A percentile compares a stretch with the other conserved stretches of the same genome.
Evolutionary conservation across 148 eudicot species (phyloP).

Genomic region (Arbutus unedo): DNA sequence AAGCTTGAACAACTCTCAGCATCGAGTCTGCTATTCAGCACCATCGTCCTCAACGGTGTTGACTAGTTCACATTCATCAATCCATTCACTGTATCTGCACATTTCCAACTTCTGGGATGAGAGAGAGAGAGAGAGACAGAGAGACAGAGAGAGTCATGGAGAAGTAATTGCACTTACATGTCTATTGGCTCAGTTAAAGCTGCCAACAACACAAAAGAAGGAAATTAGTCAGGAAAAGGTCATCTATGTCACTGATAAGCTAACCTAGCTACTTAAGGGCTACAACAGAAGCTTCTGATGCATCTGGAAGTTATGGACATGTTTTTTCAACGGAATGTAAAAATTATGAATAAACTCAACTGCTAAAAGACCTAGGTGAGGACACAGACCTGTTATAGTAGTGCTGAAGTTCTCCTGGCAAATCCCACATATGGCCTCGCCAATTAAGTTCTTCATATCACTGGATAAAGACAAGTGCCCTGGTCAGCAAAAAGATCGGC

Average conservation of each 20-base stretch:
- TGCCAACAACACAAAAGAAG: slow-evolving; percentile 30
- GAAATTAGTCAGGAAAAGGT: neutral
- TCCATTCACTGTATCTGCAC: slow-evolving; percentile 88
- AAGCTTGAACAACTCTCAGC: neutral
- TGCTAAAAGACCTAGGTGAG: neutral
- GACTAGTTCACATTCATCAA: slow-evolving; percentile 84
- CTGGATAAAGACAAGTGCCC: slow-evolving; percentile 29
- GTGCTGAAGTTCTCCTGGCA: slow-evolving; percentile 84
- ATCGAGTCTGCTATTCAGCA: slow-evolving; percentile 3
- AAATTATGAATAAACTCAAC: neutral
- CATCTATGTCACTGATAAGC: neutral
- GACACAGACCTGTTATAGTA: slow-evolving; percentile 43
- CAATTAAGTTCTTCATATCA: slow-evolving; percentile 78
- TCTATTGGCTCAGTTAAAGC: slow-evolving; percentile 89
- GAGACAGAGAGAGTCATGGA: neutral
- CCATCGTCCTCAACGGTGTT: slow-evolving; percentile 70
- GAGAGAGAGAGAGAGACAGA: slow-evolving; percentile 2
- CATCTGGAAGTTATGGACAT: neutral
- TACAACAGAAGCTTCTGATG: neutral
- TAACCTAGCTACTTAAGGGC: neutral
- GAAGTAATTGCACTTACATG: slow-evolving; percentile 56
- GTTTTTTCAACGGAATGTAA: neutral
- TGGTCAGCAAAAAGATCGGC: neutral
- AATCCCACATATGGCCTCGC: slow-evolving; percentile 66
- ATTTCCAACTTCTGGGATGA: neutral